A percentile compares a stretch with the other conserved stretches of the same genome.
Conservation (phyloP, 2,329 filamentous ascomycete species). For the Talaromyces sp. region DNA sequence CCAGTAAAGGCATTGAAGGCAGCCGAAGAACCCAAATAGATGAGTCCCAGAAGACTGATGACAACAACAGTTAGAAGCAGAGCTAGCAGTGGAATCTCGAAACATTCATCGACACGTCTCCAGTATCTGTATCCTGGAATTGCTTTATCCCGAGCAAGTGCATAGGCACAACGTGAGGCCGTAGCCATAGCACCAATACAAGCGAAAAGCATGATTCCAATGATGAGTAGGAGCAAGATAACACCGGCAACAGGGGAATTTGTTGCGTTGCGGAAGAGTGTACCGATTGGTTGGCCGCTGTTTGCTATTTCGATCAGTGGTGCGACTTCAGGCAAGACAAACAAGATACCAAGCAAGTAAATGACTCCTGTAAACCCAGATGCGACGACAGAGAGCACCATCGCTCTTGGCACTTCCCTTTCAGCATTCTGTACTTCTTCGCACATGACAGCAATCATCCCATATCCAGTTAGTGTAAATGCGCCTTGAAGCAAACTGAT, state of each 20-base stretch:
- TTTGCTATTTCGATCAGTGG: too few relatives aligned
- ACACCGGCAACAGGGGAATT: too few relatives aligned
- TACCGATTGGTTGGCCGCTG: too few relatives aligned
- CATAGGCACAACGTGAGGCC: too few relatives aligned
- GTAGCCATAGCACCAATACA: too few relatives aligned
- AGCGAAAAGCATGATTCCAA: too few relatives aligned
- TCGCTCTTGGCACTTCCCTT: not conserved
- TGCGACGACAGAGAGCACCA: not conserved
- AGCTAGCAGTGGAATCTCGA: too few relatives aligned
- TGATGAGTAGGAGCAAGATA: too few relatives aligned
- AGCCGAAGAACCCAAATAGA: not conserved
- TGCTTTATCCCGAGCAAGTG: too few relatives aligned
- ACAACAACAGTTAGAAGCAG: not conserved
- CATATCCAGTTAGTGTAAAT: not conserved
- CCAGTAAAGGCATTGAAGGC: not conserved
- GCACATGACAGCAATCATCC: not conserved
- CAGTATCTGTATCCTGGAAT: too few relatives aligned
- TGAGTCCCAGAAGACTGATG: not conserved
- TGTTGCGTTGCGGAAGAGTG: too few relatives aligned
- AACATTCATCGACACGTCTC: too few relatives aligned
- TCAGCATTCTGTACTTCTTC: not conserved
- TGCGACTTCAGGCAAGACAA: not conserved
- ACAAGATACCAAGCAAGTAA: not conserved
- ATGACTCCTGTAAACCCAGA: not conserved
- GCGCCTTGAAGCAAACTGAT: not conserved